phyloP scores from a whole-genome alignment of 768 basidiomycete genomes.

The Naganishia friedmannii region DNA sequence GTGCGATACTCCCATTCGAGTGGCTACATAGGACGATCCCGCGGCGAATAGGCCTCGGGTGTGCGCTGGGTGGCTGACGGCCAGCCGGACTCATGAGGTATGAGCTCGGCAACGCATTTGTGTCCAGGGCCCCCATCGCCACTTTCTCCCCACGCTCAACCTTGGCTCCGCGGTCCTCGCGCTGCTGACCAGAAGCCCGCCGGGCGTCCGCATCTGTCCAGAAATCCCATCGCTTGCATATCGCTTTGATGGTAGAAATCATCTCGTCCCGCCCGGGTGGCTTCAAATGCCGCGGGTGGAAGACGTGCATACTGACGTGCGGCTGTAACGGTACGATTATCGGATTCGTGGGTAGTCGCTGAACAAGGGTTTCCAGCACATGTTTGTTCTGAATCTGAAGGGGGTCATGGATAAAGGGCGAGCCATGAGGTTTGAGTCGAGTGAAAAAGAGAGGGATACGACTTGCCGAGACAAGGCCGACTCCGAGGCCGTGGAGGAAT shows the following conservation, averaged over 20 bases:
- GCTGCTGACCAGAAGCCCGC: neutral
- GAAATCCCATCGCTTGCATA: conserved; percentile 68
- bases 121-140: too few species aligned
- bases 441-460: neutral
- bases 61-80: too few species aligned
- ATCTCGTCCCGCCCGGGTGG: conserved; percentile 68
- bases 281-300: conserved; percentile 68
- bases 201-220: conserved; percentile 42
- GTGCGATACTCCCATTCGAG: conserved; percentile 81
- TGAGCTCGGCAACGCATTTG: too few species aligned
- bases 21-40: conserved; percentile 81
- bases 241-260: conserved; percentile 59
- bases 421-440: neutral
- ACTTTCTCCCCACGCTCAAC: too few species aligned
- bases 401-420: conserved; percentile 59
- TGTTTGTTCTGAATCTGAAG: conserved; percentile 61
- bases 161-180: conserved; percentile 29
- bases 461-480: conserved; percentile 59
- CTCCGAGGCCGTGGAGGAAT: conserved; percentile 83
- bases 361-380: conserved; percentile 51
- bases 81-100: too few species aligned
- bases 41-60: conserved; percentile 37
- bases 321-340: conserved; percentile 77
- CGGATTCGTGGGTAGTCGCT: conserved; percentile 64
- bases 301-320: conserved; percentile 79